Evolutionary conservation across 1,284 basidiomycete genomes (phyloP), one percentile per base, ranked within the genome.

Genomic region (Leccinum subfulvum): DNA sequence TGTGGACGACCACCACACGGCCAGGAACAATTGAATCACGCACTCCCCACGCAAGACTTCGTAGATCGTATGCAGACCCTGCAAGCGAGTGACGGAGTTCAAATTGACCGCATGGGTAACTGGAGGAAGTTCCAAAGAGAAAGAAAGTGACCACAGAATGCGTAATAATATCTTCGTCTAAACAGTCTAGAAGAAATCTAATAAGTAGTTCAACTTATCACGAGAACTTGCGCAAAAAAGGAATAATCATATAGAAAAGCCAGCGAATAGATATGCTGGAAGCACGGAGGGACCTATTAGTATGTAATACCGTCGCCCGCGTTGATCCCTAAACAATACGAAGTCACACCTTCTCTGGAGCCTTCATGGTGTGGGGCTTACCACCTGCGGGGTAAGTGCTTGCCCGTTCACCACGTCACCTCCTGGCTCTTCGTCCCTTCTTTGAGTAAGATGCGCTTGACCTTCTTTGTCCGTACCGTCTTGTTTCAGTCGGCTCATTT

Each of bases 401-500:
- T 58, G 70, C 64, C 73, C 74, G 56, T 74, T 71, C 63, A 75
- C 73, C 64, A 71, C 39, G 33, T 70, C 65, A 58, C 70, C 72
- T 63, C 72, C 74, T 58, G 63, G 62, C 33, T 66, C 73, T 28
- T 72, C 73, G 13, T 72, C 71, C 59, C 61, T 68, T 53, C 66
- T 62, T 65, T 58, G 69, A 26, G 58, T 65, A 16, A 70, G 57
- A 53, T 67, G 69, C 3, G 64, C 70, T 59, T 75, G 76, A 7
- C 78, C 79, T 56, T 73, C 80, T 65, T 79, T 81, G 56, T 78
- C 76, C 13, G 74, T 64, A 23, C 81, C 76, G 30, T 75, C 78
- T 49, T 77, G 71, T 53, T 81, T 75, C 62, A 90, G 80, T 71
- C 82, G 82, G 54, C 80, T 78, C 86, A 94, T 90, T 80, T 96